Conservation (phyloP, 371 early-diverging fungal species). For the Mortierella sp. region DNA sequence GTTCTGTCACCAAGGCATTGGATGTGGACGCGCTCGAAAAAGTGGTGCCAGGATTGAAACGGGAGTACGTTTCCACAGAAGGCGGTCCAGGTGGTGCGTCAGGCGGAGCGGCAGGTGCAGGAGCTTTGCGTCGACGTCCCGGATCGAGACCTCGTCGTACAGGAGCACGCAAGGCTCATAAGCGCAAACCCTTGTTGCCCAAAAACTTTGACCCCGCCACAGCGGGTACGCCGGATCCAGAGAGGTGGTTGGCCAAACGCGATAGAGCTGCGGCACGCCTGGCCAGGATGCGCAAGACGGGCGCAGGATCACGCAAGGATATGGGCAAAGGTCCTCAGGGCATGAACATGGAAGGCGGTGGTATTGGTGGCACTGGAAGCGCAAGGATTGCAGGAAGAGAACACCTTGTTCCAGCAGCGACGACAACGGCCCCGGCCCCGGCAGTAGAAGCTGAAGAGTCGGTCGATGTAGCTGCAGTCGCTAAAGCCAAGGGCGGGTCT, state of each 20-base stretch:
- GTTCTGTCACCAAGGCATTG: slow-evolving; percentile 25
- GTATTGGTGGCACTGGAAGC: slow-evolving; percentile 77
- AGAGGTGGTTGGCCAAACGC: slow-evolving; percentile 80
- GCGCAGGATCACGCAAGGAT: slow-evolving; percentile 47
- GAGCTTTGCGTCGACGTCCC: slow-evolving; percentile 11
- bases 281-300: slow-evolving; percentile 68
- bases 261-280: slow-evolving; percentile 69
- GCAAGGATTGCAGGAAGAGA: slow-evolving; percentile 72
- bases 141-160: slow-evolving; percentile 42
- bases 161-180: slow-evolving; percentile 64
- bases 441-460: slow-evolving; percentile 16
- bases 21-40: slow-evolving; percentile 67
- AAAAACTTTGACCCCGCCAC: slow-evolving; percentile 61
- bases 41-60: slow-evolving; percentile 72
- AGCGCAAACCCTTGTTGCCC: slow-evolving; percentile 71
- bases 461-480: slow-evolving; percentile 28
- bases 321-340: slow-evolving; percentile 70
- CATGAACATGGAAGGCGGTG: slow-evolving; percentile 68
- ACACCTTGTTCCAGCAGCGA: slow-evolving; percentile 4
- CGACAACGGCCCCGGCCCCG: slow-evolving; percentile 12
- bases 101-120: slow-evolving; percentile 5
- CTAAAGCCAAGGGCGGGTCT: slow-evolving; percentile 39
- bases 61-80: slow-evolving; percentile 66
- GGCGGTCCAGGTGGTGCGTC: slow-evolving; percentile 17
- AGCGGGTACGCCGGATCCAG: slow-evolving; percentile 71